A percentile compares a stretch with the other conserved stretches of the same genome.
Conservation (phyloP, 768 basidiomycete genomes). For the Tubosaeta sp. region DNA sequence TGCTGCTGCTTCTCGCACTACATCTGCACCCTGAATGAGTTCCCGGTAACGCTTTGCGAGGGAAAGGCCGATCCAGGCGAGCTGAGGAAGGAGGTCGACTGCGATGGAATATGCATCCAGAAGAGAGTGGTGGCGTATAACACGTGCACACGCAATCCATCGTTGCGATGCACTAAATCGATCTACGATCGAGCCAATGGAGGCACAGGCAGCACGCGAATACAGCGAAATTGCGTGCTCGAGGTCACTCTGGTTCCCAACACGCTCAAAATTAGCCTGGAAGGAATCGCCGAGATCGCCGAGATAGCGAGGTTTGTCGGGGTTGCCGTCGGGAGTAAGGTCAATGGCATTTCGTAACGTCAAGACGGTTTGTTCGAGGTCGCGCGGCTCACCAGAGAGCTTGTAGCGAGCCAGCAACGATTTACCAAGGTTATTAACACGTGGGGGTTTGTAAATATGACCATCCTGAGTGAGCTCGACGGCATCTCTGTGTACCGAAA, state of each 20-base stretch:
- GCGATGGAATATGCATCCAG: constrained; percentile 19
- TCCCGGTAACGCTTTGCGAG: constrained; percentile 13
- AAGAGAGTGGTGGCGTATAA: constrained; percentile 6
- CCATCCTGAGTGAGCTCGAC: not conserved
- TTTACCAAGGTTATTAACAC: not conserved
- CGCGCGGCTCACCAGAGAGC: not conserved
- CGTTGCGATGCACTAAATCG: constrained; percentile 6
- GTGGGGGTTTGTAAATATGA: not conserved
- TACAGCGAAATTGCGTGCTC: constrained; percentile 4
- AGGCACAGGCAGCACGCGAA: constrained; percentile 2
- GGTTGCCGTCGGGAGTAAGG: not conserved
- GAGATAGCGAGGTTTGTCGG: not conserved
- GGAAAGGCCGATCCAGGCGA: constrained; percentile 14
- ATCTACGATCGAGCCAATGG: not conserved
- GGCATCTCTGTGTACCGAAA: not conserved
- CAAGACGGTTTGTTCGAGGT: constrained; percentile 1
- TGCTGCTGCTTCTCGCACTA: constrained; percentile 22
- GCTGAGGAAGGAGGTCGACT: constrained; percentile 20
- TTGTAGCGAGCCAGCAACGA: constrained; percentile 1
- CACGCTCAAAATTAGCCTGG: not conserved
- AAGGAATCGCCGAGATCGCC: not conserved
- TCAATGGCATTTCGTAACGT: not conserved
- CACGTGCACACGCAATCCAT: constrained; percentile 3
- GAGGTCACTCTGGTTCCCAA: not conserved
- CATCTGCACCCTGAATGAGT: constrained; percentile 4